phyloP scores from a whole-genome alignment of 768 basidiomycete species.

The Mycena chlorophos region DNA sequence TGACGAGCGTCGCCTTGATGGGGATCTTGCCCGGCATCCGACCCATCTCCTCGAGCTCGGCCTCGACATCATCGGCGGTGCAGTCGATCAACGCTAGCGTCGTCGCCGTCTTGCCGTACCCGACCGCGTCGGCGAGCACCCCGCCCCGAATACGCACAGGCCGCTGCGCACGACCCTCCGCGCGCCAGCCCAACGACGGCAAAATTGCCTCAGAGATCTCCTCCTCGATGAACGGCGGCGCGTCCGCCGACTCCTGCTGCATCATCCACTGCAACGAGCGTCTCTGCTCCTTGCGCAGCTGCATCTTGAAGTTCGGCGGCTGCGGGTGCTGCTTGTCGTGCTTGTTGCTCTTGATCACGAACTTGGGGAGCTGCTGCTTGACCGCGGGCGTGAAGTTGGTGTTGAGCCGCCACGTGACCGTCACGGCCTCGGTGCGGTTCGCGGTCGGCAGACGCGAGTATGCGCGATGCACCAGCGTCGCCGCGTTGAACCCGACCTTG shows the following conservation, averaged over 20 bases:
- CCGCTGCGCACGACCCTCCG: slow-evolving; percentile 86
- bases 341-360: slow-evolving; percentile 75
- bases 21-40: slow-evolving; percentile 64
- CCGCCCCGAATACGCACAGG: slow-evolving; percentile 79
- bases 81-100: slow-evolving; percentile 87
- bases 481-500: slow-evolving; percentile 84
- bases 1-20: slow-evolving; percentile 77
- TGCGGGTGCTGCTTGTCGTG: slow-evolving; percentile 68
- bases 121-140: slow-evolving; percentile 93
- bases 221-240: slow-evolving; percentile 83
- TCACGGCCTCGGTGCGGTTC: slow-evolving; percentile 46
- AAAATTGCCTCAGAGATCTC: slow-evolving; percentile 91
- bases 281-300: slow-evolving; percentile 80
- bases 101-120: slow-evolving; percentile 96
- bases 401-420: slow-evolving; percentile 78
- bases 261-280: slow-evolving; percentile 95
- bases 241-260: slow-evolving; percentile 63
- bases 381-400: slow-evolving; percentile 73
- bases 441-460: slow-evolving; percentile 71
- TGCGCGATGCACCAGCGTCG: slow-evolving; percentile 86
- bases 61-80: slow-evolving; percentile 51
- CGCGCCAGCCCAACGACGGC: slow-evolving; percentile 87
- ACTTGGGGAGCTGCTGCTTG: slow-evolving; percentile 58
- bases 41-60: slow-evolving; percentile 56
- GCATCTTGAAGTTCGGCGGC: slow-evolving; percentile 75